Conservation (phyloP, 805 yeast genomes). For the Yamadazyma nakazawae region DNA sequence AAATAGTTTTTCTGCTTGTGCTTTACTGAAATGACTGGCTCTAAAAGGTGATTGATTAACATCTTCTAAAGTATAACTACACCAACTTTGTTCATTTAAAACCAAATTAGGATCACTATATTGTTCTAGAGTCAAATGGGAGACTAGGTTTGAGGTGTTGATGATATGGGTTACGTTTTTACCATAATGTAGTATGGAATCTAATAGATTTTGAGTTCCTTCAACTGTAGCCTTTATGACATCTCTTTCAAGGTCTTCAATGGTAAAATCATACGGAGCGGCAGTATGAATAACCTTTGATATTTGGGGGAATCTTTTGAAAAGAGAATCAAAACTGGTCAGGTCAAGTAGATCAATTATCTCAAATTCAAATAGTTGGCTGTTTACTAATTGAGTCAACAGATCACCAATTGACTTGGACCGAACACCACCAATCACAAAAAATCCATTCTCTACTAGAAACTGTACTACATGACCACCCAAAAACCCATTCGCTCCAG, state of each 20-base stretch:
- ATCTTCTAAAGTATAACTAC: conserved; percentile 1
- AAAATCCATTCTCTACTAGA: conserved; percentile 36
- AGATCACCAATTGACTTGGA: conserved; percentile 39
- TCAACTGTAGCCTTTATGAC: conserved; percentile 25
- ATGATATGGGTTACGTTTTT: conserved; percentile 45
- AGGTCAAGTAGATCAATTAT: conserved; percentile 16
- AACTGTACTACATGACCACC: conserved; percentile 47
- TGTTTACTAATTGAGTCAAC: conserved; percentile 17
- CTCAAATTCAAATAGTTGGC: conserved; percentile 13
- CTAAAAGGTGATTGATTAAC: conserved; percentile 10
- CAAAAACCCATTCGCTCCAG: conserved; percentile 56
- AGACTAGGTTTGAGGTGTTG: conserved; percentile 42
- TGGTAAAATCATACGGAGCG: conserved; percentile 22
- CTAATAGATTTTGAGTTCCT: conserved; percentile 37
- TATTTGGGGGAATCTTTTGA: conserved; percentile 23
- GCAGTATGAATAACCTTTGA: conserved; percentile 26
- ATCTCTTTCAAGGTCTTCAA: conserved; percentile 17
- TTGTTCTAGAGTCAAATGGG: conserved; percentile 18
- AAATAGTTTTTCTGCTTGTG: conserved; percentile 14
- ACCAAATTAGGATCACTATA: conserved; percentile 14
- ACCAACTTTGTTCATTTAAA: conserved; percentile 4
- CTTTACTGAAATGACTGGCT: conserved; percentile 25
- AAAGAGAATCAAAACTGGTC: conserved; percentile 23
- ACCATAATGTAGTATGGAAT: conserved; percentile 41
- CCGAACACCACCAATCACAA: conserved; percentile 51